A percentile compares a stretch with the other conserved stretches of the same genome.
Conservation (phyloP, 805 yeast genomes). For the Debaryomyces hansenii region DNA sequence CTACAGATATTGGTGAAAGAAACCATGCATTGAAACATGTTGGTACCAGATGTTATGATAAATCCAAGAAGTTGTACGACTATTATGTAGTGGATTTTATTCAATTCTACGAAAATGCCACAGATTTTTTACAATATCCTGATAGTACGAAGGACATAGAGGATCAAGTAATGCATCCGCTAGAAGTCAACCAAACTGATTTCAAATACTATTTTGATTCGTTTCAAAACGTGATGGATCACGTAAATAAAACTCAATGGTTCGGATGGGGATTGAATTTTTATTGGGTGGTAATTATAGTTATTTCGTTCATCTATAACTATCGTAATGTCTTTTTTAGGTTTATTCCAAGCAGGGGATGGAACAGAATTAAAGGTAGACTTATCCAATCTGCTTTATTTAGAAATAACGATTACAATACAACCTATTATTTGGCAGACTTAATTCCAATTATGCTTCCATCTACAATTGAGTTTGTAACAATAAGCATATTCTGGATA, state of each 20-base stretch:
- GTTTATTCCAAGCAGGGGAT: background rate
- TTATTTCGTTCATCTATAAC: background rate
- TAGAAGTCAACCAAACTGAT: constrained; percentile 27
- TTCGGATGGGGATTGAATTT: constrained; percentile 4
- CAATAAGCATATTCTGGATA: background rate
- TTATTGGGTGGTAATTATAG: constrained; percentile 2
- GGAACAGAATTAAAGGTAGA: background rate
- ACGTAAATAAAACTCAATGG: constrained; percentile 4
- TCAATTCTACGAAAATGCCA: constrained; percentile 23
- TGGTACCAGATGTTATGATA: constrained; percentile 26
- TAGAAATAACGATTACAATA: background rate
- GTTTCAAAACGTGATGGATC: constrained; percentile 1
- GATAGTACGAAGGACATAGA: constrained; percentile 3
- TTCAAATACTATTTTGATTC: constrained; percentile 1
- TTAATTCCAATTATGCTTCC: constrained; percentile 2
- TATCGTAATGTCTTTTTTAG: background rate
- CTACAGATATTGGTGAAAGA: constrained; percentile 23
- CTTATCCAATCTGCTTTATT: background rate
- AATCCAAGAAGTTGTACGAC: constrained; percentile 28
- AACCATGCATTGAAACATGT: constrained; percentile 43
- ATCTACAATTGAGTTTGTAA: background rate
- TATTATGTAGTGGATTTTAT: constrained; percentile 31
- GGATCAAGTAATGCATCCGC: constrained; percentile 25
- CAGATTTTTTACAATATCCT: constrained; percentile 29
- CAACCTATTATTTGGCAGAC: constrained; percentile 1